Conservation (phyloP, 2,329 filamentous ascomycete species). For the Ophiostoma montium region DNA sequence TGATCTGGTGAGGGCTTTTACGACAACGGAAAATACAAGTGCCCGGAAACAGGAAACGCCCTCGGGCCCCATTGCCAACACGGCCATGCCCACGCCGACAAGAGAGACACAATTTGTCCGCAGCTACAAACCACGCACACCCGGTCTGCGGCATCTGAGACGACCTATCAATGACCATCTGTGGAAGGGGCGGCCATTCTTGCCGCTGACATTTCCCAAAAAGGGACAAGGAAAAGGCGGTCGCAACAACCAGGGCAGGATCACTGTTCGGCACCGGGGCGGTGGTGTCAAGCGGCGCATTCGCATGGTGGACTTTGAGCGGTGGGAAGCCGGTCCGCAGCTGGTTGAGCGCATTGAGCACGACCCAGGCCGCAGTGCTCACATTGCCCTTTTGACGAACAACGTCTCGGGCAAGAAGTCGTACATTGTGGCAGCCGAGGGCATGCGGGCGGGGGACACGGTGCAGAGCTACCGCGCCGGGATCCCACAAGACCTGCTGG, state of each 20-base stretch:
- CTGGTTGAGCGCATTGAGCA: slow-evolving; percentile 90
- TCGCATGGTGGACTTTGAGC: slow-evolving; percentile 77
- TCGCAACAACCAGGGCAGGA: slow-evolving; percentile 70
- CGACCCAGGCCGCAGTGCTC: slow-evolving; percentile 82
- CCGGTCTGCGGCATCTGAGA: slow-evolving; percentile 80
- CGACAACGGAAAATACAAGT: slow-evolving; percentile 11
- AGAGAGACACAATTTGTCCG: slow-evolving; percentile 42
- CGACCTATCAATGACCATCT: slow-evolving; percentile 92
- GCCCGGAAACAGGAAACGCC: slow-evolving; percentile 4
- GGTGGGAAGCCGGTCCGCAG: slow-evolving; percentile 67
- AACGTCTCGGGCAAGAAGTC: slow-evolving; percentile 60
- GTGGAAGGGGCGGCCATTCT: slow-evolving; percentile 80
- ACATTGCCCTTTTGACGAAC: slow-evolving; percentile 76
- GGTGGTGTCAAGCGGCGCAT: slow-evolving; percentile 88
- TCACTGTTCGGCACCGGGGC: slow-evolving; percentile 84
- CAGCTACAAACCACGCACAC: slow-evolving; percentile 87
- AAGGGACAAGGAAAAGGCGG: slow-evolving; percentile 89
- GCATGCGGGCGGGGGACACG: slow-evolving; percentile 78
- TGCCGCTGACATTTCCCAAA: slow-evolving; percentile 77
- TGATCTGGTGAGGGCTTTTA: slow-evolving; percentile 15
- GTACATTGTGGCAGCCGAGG: slow-evolving; percentile 93
- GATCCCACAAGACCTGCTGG: slow-evolving; percentile 73
- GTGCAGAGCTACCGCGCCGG: slow-evolving; percentile 86
- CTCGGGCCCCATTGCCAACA: not conserved
- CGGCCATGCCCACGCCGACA: slow-evolving; percentile 7